Evolutionary conservation across 2,329 filamentous ascomycete genomes (phyloP), one percentile per base, ranked within the genome.

Genomic region (Alternaria sp.): DNA sequence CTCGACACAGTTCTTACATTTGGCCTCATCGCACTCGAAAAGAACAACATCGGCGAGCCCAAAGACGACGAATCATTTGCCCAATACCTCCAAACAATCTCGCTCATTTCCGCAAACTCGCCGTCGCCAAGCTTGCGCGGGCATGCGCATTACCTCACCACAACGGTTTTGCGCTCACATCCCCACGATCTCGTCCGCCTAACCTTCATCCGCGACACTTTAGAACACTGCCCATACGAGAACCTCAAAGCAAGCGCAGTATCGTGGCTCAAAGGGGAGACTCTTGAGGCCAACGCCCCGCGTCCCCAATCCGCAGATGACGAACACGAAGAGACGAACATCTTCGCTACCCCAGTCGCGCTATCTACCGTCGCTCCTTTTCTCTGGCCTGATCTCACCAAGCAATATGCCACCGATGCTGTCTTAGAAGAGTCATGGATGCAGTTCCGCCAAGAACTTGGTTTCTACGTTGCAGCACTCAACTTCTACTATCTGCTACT

Each of bases 241-340:
- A 85, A 86, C 15, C 82, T 87, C 40, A 87, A 86, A 69, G 85
- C 86, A 36, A 84, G 83, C 45, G 87, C 87, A 3, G 83, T 89
- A 6, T 83, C 84, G 32, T 89, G 87, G 87, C 78, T 89, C 32
- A 89, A 88, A 70, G 82, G 86, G 44, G 87, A 89, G 70, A 85
- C 87, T 0, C 80, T 89, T 6, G 81, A 84, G 67, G 82, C 84
- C 5, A 77, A 75, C 26, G 52, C 67, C 4, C 83, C 77, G 17
- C 62, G 51, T 67, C 43, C 59, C 13, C 59, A 64, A 26, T 32
- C 58, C 9, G 21, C 61, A 21, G 47, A 61, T 6, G 52, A 64
- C 13, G 65, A 76, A 68, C 11, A 60, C 32, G 64, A 57, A 8
- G 46, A 67, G 51, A 68, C 65, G 6, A 68, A 66, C 17, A 81